phyloP scores from a whole-genome alignment of 2,329 filamentous ascomycete species.

The Daldinia eschscholtzii region DNA sequence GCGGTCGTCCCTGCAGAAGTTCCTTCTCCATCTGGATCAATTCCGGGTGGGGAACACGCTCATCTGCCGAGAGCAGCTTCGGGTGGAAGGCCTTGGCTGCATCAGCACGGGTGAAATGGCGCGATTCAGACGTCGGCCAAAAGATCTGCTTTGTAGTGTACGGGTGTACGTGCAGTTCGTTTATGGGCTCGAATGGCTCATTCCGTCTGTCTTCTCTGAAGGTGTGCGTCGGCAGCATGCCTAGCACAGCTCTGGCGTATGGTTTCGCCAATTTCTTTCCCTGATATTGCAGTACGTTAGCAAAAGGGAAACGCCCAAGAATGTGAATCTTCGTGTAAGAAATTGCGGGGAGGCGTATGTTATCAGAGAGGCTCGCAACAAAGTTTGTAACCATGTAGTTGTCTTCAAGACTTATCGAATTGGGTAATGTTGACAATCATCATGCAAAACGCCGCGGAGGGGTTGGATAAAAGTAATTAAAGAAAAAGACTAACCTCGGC shows the following conservation, averaged over 20 bases:
- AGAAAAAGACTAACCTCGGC: constrained; percentile 73
- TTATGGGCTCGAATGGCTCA: constrained; percentile 69
- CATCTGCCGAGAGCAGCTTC: constrained; percentile 70
- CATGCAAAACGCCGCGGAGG: constrained; percentile 55
- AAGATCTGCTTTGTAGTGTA: constrained; percentile 74
- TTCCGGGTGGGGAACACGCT: constrained; percentile 72
- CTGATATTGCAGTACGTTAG: constrained; percentile 61
- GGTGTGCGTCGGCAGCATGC: constrained; percentile 82
- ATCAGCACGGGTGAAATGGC: constrained; percentile 73
- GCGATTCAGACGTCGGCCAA: constrained; percentile 72
- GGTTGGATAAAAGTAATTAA: constrained; percentile 2
- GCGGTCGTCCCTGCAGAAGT: constrained; percentile 55
- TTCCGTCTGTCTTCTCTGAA: constrained; percentile 65
- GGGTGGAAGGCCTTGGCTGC: constrained; percentile 74
- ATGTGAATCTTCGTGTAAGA: constrained; percentile 14
- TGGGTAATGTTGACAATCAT: constrained; percentile 73
- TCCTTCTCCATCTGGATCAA: constrained; percentile 69
- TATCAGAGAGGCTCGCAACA: constrained; percentile 82
- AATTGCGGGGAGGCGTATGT: constrained; percentile 36
- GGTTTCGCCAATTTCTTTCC: constrained; percentile 80
- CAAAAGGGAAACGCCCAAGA: constrained; percentile 25
- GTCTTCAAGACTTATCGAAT: constrained; percentile 99
- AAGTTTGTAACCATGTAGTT: constrained; percentile 85
- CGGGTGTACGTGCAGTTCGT: constrained; percentile 73
- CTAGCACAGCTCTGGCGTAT: constrained; percentile 80